Percentiles rank a stretch among this genome's conserved stretches.
These are phyloP conservation scores for Calamus simplicifolius DNA, from an alignment of 176 grass and related monocot species.

Conservation along the genomic window DNA sequence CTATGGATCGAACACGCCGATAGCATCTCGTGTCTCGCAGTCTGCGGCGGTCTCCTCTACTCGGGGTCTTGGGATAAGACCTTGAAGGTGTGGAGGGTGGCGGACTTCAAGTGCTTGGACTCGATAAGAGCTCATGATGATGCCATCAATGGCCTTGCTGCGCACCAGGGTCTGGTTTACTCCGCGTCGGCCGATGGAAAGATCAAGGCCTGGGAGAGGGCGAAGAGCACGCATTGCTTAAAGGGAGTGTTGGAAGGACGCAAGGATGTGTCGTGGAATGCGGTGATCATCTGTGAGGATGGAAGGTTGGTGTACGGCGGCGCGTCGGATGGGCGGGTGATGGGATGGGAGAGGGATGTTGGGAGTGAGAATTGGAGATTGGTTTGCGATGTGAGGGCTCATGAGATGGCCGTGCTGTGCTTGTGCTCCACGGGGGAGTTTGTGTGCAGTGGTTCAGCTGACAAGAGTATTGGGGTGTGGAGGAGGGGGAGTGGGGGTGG, in stretches of 20 bases:
- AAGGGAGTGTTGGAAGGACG: conserved; percentile 37
- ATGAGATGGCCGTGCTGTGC: conserved; percentile 68
- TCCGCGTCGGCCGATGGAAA: conserved; percentile 74
- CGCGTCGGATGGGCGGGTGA: conserved; percentile 58
- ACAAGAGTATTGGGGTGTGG: conserved; percentile 80
- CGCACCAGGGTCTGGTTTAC: conserved; percentile 36
- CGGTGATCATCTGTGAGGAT: conserved; percentile 29
- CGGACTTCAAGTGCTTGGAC: conserved; percentile 81
- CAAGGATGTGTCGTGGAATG: conserved; percentile 63
- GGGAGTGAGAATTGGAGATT: conserved; percentile 36
- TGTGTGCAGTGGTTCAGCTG: conserved; percentile 67
- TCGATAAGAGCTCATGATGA: conserved; percentile 92
- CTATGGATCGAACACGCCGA: conserved; percentile 98
- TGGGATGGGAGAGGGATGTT: conserved; percentile 32
- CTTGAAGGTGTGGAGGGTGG: conserved; percentile 76
- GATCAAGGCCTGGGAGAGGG: conserved; percentile 73
- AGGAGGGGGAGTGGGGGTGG: conserved; percentile 27
- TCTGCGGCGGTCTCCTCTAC: conserved; percentile 60
- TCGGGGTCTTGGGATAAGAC: conserved; percentile 82
- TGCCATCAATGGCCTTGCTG: conserved; percentile 60
- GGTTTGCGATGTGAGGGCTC: conserved; percentile 57
- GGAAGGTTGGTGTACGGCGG: conserved; percentile 42
- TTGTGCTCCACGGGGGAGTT: conserved; percentile 52
- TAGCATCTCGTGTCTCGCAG: conserved; percentile 95
- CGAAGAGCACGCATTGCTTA: conserved; percentile 37